Evolutionary conservation across 2,329 filamentous ascomycete species (phyloP).

Genomic region (Pezicula radicicola): DNA sequence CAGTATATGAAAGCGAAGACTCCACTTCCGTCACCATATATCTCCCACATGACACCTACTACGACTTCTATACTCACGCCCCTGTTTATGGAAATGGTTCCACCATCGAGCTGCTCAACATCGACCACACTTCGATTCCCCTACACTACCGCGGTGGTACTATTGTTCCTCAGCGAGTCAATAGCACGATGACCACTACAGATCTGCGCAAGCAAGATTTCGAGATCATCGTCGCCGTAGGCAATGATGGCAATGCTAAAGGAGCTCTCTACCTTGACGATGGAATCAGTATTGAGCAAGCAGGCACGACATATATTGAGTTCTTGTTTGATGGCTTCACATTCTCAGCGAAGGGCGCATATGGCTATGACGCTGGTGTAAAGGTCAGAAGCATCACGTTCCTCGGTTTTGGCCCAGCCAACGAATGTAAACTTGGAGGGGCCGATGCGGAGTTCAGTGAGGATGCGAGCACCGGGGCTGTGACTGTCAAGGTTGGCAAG

Average conservation of each 20-base stretch:
- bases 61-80: constrained; percentile 48
- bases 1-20: constrained; percentile 40
- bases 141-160: constrained; percentile 64
- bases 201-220: constrained; percentile 64
- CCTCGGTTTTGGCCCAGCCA: constrained; percentile 31
- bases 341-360: constrained; percentile 49
- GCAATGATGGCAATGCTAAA: constrained; percentile 55
- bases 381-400: constrained; percentile 48
- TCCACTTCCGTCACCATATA: constrained; percentile 43
- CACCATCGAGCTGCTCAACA: constrained; percentile 34
- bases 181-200: constrained; percentile 59
- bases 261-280: constrained; percentile 78
- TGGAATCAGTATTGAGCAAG: constrained; percentile 63
- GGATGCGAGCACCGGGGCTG: constrained; percentile 5
- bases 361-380: constrained; percentile 45
- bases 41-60: constrained; percentile 46
- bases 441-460: neutral
- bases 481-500: constrained; percentile 11
- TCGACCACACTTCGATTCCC: constrained; percentile 53
- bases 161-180: constrained; percentile 59
- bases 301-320: constrained; percentile 50
- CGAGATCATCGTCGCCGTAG: constrained; percentile 67
- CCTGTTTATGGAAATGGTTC: constrained; percentile 38
- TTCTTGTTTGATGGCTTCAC: constrained; percentile 56
- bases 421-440: constrained; percentile 5